phyloP scores from a whole-genome alignment of 495 filamentous ascomycete species.

The Thozetella sp. region DNA sequence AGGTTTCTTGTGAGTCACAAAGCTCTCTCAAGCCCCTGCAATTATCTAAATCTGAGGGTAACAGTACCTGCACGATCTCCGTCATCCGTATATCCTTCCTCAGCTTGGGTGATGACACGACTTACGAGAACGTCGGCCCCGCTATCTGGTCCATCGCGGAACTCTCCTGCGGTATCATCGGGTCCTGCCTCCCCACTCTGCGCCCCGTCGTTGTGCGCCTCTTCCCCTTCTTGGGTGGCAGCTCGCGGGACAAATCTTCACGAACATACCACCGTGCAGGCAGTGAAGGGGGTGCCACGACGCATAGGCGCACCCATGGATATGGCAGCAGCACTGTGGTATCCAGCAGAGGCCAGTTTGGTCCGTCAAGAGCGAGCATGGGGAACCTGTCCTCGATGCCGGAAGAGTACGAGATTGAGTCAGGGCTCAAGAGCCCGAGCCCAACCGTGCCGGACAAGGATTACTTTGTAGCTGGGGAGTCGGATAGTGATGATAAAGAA shows the following conservation, averaged over 20 bases:
- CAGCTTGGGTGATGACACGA: conserved; percentile 6
- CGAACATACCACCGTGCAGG: not conserved
- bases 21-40: not conserved
- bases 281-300: not conserved
- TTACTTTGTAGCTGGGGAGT: not conserved
- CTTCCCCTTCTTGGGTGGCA: conserved; percentile 13
- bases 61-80: conserved; percentile 14
- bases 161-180: conserved; percentile 22
- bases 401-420: not conserved
- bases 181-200: conserved; percentile 28
- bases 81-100: conserved; percentile 10
- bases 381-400: not conserved
- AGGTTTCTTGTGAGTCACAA: conserved; percentile 7
- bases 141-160: conserved; percentile 28
- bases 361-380: not conserved
- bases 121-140: conserved; percentile 12
- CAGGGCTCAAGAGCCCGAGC: not conserved
- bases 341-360: not conserved
- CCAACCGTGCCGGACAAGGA: not conserved
- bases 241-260: not conserved
- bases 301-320: not conserved
- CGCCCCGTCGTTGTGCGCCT: conserved; percentile 18
- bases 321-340: not conserved
- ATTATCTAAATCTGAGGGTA: not conserved
- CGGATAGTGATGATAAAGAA: not conserved